These are phyloP conservation scores for Pleurotus sapidus DNA, from an alignment of 768 basidiomycete genomes.

Conservation along the genomic window DNA sequence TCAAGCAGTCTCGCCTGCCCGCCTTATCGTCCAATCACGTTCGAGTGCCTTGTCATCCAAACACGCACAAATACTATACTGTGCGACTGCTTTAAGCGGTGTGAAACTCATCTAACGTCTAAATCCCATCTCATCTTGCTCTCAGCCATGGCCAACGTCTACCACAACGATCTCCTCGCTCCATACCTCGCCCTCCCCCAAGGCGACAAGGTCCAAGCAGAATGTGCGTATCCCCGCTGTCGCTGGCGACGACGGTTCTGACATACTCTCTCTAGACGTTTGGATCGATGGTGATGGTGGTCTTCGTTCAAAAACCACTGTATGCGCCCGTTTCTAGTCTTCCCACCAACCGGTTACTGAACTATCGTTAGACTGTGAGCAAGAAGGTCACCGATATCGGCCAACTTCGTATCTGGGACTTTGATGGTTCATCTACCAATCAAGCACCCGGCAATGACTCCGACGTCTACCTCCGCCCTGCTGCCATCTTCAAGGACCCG, in stretches of 20 bases:
- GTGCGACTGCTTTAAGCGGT: constrained; percentile 4
- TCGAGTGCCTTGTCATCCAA: constrained; percentile 4
- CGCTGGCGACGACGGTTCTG: constrained; percentile 15
- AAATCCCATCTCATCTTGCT: constrained; percentile 17
- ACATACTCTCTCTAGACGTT: constrained; percentile 62
- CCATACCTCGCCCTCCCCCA: constrained; percentile 89
- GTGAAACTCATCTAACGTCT: background rate
- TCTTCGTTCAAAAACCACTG: constrained; percentile 95
- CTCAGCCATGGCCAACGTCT: constrained; percentile 36
- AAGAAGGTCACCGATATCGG: constrained; percentile 86
- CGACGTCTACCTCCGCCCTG: constrained; percentile 97
- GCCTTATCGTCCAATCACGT: constrained; percentile 7
- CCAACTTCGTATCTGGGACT: constrained; percentile 97
- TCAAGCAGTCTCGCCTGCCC: no score
- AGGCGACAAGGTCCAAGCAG: constrained; percentile 92
- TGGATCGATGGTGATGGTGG: constrained; percentile 97
- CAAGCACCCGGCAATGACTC: constrained; percentile 96
- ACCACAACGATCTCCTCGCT: constrained; percentile 83
- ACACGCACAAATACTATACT: background rate
- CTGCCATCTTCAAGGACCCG: constrained; percentile 96
- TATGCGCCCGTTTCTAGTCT: constrained; percentile 30
- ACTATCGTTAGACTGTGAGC: constrained; percentile 65
- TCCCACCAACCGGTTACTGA: constrained; percentile 11
- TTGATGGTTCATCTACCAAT: constrained; percentile 96
- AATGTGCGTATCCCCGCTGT: constrained; percentile 53